phyloP scores from a whole-genome alignment of 176 grass and related monocot genomes.

The Triticum dicoccoides region DNA sequence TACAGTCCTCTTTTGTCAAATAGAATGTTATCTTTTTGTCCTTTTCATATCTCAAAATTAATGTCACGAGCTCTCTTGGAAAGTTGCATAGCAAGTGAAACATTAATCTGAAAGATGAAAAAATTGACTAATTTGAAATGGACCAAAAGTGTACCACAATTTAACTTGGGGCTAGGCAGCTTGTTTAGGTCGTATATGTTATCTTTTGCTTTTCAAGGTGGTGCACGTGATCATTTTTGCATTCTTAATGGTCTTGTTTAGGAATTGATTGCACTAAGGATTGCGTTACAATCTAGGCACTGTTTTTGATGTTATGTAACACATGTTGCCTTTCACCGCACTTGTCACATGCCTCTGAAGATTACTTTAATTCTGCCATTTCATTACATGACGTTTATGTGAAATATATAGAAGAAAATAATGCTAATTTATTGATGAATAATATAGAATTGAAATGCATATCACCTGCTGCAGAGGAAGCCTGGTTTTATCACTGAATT shows the following conservation, averaged over 20 bases:
- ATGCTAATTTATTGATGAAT: background rate
- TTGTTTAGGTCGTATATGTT: background rate
- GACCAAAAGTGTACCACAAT: background rate
- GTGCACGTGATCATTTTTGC: background rate
- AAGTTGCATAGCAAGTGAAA: background rate
- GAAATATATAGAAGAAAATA: background rate
- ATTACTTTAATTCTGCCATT: background rate
- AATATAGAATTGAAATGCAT: background rate
- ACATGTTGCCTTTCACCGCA: background rate
- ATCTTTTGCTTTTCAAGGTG: background rate
- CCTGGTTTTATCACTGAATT: background rate
- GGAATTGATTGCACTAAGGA: background rate
- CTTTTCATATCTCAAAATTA: background rate
- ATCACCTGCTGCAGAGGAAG: background rate
- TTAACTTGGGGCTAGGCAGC: background rate
- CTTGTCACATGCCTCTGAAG: background rate
- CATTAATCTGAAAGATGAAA: slow-evolving; percentile 1
- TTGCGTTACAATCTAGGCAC: background rate
- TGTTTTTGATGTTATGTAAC: background rate
- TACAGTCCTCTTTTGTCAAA: background rate
- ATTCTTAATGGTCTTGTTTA: background rate
- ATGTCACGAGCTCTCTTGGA: background rate
- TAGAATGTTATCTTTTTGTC: background rate
- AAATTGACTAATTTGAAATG: background rate
- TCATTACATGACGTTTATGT: background rate